phyloP scores from a whole-genome alignment of 768 basidiomycete genomes.

The Collybia nuda region DNA sequence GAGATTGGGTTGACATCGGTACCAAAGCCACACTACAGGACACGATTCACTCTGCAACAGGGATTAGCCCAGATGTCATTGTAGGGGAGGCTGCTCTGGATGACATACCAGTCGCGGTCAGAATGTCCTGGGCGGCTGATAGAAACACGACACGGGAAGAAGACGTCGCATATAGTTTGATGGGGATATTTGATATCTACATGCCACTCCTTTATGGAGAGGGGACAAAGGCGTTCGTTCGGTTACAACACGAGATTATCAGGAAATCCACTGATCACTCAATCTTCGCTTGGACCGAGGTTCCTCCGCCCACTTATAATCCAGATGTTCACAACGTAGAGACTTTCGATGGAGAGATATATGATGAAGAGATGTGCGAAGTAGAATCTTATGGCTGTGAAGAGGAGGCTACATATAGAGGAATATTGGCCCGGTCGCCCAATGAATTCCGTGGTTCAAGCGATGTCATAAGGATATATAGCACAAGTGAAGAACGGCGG shows the following conservation, averaged over 20 bases:
- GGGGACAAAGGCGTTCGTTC: neutral
- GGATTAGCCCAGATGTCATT: neutral
- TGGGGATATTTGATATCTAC: constrained; percentile 1
- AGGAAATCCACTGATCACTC: neutral
- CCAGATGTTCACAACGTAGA: too few relatives aligned
- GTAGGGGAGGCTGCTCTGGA: neutral
- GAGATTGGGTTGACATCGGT: neutral
- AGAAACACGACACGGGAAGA: constrained; percentile 1
- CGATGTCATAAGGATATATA: too few relatives aligned
- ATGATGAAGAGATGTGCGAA: too few relatives aligned
- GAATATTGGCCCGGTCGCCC: too few relatives aligned
- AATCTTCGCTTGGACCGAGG: neutral
- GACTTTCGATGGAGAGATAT: too few relatives aligned
- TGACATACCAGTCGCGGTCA: neutral
- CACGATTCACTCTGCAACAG: neutral
- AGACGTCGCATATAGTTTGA: constrained; percentile 3
- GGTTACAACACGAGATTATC: constrained; percentile 1
- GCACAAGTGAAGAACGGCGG: too few relatives aligned
- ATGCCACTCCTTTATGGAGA: constrained; percentile 4
- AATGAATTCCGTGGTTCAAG: too few relatives aligned
- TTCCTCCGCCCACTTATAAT: too few relatives aligned
- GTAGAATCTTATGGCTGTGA: too few relatives aligned
- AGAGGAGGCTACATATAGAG: too few relatives aligned
- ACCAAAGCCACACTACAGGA: neutral
- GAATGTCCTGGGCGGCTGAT: constrained; percentile 1